A percentile compares a stretch with the other conserved stretches of the same genome.
Evolutionary conservation across 768 basidiomycete species (phyloP).

Genomic region (Lepiota brunneoincarnata): DNA sequence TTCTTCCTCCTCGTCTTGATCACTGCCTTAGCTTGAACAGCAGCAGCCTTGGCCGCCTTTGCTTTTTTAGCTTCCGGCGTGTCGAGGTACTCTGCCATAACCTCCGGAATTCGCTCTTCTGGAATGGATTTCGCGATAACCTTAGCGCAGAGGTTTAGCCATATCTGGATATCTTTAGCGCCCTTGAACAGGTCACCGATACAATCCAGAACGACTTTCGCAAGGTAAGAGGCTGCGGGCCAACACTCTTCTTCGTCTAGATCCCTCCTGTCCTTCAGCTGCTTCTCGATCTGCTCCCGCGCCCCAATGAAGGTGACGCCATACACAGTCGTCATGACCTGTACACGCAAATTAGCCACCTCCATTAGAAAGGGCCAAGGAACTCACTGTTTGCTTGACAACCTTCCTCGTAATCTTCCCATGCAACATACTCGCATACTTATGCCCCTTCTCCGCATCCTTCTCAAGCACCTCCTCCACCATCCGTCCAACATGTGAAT

Average conservation of each 20-base stretch:
- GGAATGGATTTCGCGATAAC: conserved; percentile 88
- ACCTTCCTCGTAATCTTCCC: conserved; percentile 90
- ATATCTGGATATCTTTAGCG: conserved; percentile 87
- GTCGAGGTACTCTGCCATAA: conserved; percentile 22
- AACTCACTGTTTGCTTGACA: conserved; percentile 91
- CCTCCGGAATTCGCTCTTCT: conserved; percentile 54
- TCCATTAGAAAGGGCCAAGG: not conserved
- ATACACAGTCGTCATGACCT: conserved; percentile 99
- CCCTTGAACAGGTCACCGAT: conserved; percentile 95
- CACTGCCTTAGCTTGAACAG: conserved; percentile 4
- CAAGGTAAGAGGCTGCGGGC: conserved; percentile 73
- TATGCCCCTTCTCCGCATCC: conserved; percentile 51
- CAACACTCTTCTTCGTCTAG: conserved; percentile 74
- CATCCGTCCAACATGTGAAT: conserved; percentile 86
- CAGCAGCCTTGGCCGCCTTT: not conserved
- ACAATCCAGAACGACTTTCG: conserved; percentile 69
- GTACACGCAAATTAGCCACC: not conserved
- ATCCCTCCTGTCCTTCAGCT: conserved; percentile 74
- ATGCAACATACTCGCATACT: conserved; percentile 56
- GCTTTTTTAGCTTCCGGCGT: not conserved
- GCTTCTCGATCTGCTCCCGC: conserved; percentile 89
- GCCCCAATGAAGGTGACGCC: conserved; percentile 97
- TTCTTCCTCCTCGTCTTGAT: conserved; percentile 11
- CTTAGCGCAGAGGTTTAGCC: conserved; percentile 82
- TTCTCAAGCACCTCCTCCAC: conserved; percentile 65